Evolutionary conservation across 495 filamentous ascomycete genomes (phyloP), one percentile per base, ranked within the genome.

Genomic region (Trypethelium eluteriae): DNA sequence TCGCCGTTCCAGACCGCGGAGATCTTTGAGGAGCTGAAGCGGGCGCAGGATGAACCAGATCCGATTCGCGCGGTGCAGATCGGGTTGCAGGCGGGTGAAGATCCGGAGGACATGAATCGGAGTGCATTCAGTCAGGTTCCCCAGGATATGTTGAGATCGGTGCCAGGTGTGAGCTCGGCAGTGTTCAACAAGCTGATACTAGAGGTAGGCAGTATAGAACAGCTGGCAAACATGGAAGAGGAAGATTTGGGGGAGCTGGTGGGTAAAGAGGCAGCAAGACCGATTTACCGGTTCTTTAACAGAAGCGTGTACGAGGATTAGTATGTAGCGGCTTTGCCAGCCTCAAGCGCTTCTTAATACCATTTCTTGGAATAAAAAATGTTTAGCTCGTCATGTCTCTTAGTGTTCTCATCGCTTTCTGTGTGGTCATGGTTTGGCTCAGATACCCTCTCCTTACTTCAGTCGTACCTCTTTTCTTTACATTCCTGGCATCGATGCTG

Each of bases 1-100:
- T 90, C 86, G 18, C 93, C 94, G 0, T 97, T 96, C 74, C 93
- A 98, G 75, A 98, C 95, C 1, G 94, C 94, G 4, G 92, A 96
- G 78, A 98, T 98, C 68, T 98, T 98, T 75, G 87, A 90, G 46
- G 89, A 92, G 70, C 81, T 98, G 34, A 98, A 98, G 79, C 89
- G 90, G 70, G 86, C 89, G 66, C 86, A 90, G 68, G 80, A 87
- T 3, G 94, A 98, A 78, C 95, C 94, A 1, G 91, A 98, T 74
- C 95, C 95, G 14, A 82, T 96, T 34, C 85, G 84, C 2, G 94
- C 95, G 2, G 90, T 96, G 3, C 84, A 89, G 62, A 83, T 91
- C 16, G 94, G 94, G 0, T 78, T 98, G 2, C 89, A 91, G 64
- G 78, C 82, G 5, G 75, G 78, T 12, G 83, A 85, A 59, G 84